Conservation (phyloP, 202 grass and related monocot species). For the Brachypodium distachyon region DNA sequence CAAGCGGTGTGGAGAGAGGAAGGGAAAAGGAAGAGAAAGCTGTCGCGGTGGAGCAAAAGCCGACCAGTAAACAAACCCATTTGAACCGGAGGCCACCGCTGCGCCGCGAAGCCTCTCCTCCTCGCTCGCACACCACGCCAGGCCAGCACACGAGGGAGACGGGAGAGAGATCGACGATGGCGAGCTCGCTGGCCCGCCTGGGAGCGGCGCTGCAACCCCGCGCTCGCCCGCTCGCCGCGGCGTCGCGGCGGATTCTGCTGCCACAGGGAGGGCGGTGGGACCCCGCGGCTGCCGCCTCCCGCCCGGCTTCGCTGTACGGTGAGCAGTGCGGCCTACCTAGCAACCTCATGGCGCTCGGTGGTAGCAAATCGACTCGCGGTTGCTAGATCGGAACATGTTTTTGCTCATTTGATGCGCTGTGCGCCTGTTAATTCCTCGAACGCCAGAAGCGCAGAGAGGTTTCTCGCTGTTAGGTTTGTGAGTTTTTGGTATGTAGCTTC, state of each 20-base stretch:
- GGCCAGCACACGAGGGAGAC: background rate
- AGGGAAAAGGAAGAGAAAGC: too few relatives aligned
- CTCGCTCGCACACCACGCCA: background rate
- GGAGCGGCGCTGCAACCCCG: conserved; percentile 36
- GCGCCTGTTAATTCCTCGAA: background rate
- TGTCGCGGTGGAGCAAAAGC: conserved; percentile 4
- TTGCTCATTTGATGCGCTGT: too few relatives aligned
- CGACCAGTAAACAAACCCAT: background rate
- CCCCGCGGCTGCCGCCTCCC: background rate
- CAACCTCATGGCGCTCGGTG: background rate
- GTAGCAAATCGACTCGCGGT: background rate
- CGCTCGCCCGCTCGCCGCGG: background rate
- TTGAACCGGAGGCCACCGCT: conserved; percentile 22
- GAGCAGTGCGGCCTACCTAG: background rate
- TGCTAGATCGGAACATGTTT: background rate
- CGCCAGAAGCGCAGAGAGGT: background rate
- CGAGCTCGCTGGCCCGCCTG: conserved; percentile 39
- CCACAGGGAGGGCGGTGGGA: background rate
- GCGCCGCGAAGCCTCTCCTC: conserved; percentile 5
- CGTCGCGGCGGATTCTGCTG: background rate
- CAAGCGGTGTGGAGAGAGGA: background rate
- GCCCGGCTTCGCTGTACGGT: conserved; percentile 25
- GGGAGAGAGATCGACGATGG: conserved; percentile 4
- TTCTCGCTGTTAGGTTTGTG: background rate
- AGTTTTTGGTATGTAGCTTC: background rate